Percentiles rank a stretch among this genome's conserved stretches.
These are phyloP conservation scores for Salinomyces thailandicus DNA, from an alignment of 2,329 filamentous ascomycete genomes.

Conservation along the genomic window DNA sequence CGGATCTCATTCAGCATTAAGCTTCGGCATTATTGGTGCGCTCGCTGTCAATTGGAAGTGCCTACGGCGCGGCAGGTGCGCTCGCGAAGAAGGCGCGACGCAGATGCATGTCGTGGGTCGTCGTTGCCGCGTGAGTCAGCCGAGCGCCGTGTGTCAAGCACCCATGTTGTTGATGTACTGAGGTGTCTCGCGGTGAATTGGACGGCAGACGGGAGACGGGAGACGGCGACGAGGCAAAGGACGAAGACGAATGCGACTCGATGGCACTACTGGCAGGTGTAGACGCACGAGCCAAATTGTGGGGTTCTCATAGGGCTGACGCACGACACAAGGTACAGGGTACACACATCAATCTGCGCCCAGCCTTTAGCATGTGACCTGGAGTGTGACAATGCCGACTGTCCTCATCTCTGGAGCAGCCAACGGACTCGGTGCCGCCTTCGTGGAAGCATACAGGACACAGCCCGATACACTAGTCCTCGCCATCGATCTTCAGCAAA, in stretches of 20 bases:
- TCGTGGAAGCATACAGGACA: conserved; percentile 20
- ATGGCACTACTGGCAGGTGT: too few species aligned
- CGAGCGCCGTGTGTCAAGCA: neutral
- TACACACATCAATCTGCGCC: too few species aligned
- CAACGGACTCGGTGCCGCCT: conserved; percentile 29
- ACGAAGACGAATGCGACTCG: too few species aligned
- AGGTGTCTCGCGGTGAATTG: too few species aligned
- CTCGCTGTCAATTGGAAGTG: neutral
- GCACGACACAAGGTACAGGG: too few species aligned
- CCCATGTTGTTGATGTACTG: too few species aligned
- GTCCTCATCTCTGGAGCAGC: conserved; percentile 30
- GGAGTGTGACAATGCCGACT: conserved; percentile 9
- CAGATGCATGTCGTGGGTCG: conserved; percentile 2
- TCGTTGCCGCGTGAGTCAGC: neutral
- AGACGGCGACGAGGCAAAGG: too few species aligned
- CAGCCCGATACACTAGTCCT: conserved; percentile 18
- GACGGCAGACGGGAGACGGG: too few species aligned
- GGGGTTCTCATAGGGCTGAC: too few species aligned
- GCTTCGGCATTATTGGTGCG: neutral
- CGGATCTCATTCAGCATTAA: conserved; percentile 1
- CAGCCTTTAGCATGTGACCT: too few species aligned
- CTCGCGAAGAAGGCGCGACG: neutral
- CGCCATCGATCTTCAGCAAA: conserved; percentile 22
- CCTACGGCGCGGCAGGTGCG: conserved; percentile 3
- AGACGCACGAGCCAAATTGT: too few species aligned